A percentile compares a stretch with the other conserved stretches of the same genome.
These are phyloP conservation scores for Exophiala calicioides DNA, from an alignment of 2,329 filamentous ascomycete genomes.

Conservation along the genomic window DNA sequence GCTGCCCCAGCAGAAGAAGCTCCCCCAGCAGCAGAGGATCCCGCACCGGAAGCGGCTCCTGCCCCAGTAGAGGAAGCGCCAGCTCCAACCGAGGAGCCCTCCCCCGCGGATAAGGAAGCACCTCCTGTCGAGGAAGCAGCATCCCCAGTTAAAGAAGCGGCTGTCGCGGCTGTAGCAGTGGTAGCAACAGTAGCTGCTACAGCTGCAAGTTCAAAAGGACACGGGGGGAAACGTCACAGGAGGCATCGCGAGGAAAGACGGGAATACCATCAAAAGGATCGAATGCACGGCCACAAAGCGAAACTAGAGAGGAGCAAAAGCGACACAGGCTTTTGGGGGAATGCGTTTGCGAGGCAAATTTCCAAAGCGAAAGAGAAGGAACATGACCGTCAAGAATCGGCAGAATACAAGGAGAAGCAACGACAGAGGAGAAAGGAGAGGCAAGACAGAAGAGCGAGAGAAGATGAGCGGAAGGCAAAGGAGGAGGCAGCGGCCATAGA, in stretches of 20 bases:
- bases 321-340: constrained; percentile 36
- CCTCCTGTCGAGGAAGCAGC: constrained; percentile 19
- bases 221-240: constrained; percentile 29
- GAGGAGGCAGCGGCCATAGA: constrained; percentile 6
- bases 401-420: constrained; percentile 28
- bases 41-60: constrained; percentile 16
- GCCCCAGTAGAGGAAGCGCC: constrained; percentile 20
- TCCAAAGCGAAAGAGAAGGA: constrained; percentile 36
- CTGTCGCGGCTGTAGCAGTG: constrained; percentile 9
- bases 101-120: constrained; percentile 25
- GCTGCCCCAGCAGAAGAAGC: constrained; percentile 7
- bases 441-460: constrained; percentile 18
- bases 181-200: constrained; percentile 9
- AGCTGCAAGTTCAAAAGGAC: constrained; percentile 3
- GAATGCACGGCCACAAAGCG: constrained; percentile 34
- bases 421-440: constrained; percentile 21
- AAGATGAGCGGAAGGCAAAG: constrained; percentile 4
- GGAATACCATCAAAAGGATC: constrained; percentile 15
- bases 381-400: constrained; percentile 20
- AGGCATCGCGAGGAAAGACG: constrained; percentile 19
- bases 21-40: constrained; percentile 5
- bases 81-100: constrained; percentile 19
- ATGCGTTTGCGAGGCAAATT: constrained; percentile 32
- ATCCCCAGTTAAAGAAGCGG: constrained; percentile 12
- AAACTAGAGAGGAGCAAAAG: constrained; percentile 35